Percentiles rank a stretch among this genome's conserved stretches.
Evolutionary conservation across 2,329 filamentous ascomycete species (phyloP).

Genomic region (Fusarium incarnatum): DNA sequence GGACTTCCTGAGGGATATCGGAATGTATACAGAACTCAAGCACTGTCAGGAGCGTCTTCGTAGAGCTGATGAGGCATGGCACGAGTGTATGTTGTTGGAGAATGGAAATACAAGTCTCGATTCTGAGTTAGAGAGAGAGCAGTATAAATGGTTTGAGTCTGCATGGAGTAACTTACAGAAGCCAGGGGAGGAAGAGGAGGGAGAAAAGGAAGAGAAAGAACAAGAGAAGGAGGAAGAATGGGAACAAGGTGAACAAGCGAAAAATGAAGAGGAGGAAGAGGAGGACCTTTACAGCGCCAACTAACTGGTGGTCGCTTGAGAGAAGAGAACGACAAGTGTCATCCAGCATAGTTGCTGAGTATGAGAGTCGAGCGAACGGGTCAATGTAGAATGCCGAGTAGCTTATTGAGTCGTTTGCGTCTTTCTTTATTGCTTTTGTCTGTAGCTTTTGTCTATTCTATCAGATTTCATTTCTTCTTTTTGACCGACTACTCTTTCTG

Average conservation of each 20-base stretch:
- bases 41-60: slow-evolving; percentile 43
- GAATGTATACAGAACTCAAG: slow-evolving; percentile 49
- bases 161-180: too few relatives aligned
- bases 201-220: too few relatives aligned
- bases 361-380: neutral
- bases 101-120: neutral
- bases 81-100: slow-evolving; percentile 37
- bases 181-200: neutral
- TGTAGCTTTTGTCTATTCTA: neutral
- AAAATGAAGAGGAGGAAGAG: neutral
- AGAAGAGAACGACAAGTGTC: neutral
- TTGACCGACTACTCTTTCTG: neutral
- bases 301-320: neutral
- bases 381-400: neutral
- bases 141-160: neutral
- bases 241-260: too few relatives aligned
- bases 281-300: neutral
- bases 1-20: slow-evolving; percentile 52
- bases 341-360: neutral
- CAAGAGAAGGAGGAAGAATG: neutral
- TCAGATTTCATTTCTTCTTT: neutral
- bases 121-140: too few relatives aligned
- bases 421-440: neutral
- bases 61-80: slow-evolving; percentile 42
- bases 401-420: neutral